phyloP scores from a whole-genome alignment of 257 asterid species.

The Ajuga chamaepitys region DNA sequence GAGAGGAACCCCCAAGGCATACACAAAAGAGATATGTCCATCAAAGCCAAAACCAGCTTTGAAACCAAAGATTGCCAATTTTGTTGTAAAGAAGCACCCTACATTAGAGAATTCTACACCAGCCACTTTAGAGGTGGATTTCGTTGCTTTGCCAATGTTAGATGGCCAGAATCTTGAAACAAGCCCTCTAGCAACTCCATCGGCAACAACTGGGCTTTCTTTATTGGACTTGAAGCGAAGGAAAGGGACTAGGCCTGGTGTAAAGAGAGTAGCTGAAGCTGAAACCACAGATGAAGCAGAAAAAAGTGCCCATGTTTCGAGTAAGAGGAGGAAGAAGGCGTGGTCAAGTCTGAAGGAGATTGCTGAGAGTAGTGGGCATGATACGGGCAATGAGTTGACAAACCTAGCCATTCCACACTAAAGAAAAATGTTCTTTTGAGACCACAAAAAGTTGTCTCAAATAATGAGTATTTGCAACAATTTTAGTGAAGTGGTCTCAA shows the following conservation, averaged over 20 bases:
- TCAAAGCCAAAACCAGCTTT: conserved; percentile 27
- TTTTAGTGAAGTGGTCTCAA: no score
- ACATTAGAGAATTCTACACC: conserved; percentile 4
- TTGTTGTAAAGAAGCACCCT: conserved; percentile 3
- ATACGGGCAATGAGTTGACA: conserved; percentile 19
- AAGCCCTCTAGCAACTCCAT: conserved; percentile 33
- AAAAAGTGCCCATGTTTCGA: conserved; percentile 16
- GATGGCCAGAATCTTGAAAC: conserved; percentile 19
- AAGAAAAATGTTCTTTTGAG: no score
- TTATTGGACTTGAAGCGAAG: conserved; percentile 53
- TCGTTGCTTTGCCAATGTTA: conserved; percentile 19
- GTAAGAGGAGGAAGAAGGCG: conserved; percentile 50
- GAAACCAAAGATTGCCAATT: conserved; percentile 13
- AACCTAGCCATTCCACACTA: conserved; percentile 43
- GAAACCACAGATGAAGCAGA: conserved; percentile 23
- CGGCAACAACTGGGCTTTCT: conserved; percentile 12
- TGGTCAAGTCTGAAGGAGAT: conserved; percentile 82
- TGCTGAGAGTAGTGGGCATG: conserved; percentile 36
- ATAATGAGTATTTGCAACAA: no score
- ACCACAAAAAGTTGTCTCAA: no score
- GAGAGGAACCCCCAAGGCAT: conserved; percentile 69
- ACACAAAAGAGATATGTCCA: conserved; percentile 43
- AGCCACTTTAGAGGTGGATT: conserved; percentile 2
- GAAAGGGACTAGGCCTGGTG: no score
- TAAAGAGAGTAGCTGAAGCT: conserved; percentile 31